Conservation (phyloP, 2,329 filamentous ascomycete genomes). For the Stagonosporopsis chrysanthemi region DNA sequence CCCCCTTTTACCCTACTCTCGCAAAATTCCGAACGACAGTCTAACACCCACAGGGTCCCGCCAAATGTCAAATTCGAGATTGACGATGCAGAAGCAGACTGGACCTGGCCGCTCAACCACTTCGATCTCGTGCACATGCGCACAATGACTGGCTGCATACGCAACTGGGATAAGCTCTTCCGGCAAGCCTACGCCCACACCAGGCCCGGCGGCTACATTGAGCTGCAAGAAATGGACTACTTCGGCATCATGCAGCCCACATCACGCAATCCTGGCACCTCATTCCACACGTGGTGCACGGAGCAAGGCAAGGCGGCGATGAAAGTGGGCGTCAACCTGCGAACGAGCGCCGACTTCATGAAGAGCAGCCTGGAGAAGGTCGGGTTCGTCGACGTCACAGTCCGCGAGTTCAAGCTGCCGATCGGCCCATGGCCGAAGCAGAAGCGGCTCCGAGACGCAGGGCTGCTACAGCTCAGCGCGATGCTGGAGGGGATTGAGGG, state of each 20-base stretch:
- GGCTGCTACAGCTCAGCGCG: slow-evolving; percentile 37
- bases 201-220: slow-evolving; percentile 39
- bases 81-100: slow-evolving; percentile 40
- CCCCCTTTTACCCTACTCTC: background rate
- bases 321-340: slow-evolving; percentile 31
- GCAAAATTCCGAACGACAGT: too few relatives aligned
- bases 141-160: slow-evolving; percentile 60
- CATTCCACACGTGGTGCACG: slow-evolving; percentile 30
- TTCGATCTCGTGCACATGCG: slow-evolving; percentile 66
- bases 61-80: slow-evolving; percentile 40
- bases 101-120: slow-evolving; percentile 52
- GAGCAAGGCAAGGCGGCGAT: slow-evolving; percentile 31
- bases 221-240: slow-evolving; percentile 44
- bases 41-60: slow-evolving; percentile 25
- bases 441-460: slow-evolving; percentile 30
- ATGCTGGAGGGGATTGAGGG: slow-evolving; percentile 42
- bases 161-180: slow-evolving; percentile 61
- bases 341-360: slow-evolving; percentile 33
- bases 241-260: slow-evolving; percentile 33
- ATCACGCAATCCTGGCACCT: slow-evolving; percentile 42
- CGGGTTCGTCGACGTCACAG: slow-evolving; percentile 31
- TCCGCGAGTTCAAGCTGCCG: slow-evolving; percentile 31
- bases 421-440: slow-evolving; percentile 34
- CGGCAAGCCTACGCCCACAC: slow-evolving; percentile 56
- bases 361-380: slow-evolving; percentile 23